These are phyloP conservation scores for Lepidium didymum DNA, from an alignment of 345 rosid genomes.

Conservation along the genomic window DNA sequence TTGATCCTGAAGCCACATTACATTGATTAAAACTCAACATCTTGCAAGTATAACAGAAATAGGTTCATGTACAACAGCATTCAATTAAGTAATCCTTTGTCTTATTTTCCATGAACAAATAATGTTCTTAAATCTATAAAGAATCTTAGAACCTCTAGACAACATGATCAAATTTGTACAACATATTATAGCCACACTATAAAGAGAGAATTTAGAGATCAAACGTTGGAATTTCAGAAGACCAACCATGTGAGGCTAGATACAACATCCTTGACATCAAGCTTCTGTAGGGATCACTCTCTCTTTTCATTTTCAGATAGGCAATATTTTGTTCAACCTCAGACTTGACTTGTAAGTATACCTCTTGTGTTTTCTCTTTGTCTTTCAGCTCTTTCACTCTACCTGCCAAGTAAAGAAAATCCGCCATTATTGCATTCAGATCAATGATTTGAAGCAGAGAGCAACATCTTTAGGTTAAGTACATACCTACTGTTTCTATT, in stretches of 20 bases:
- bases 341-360: slow-evolving; percentile 55
- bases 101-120: not conserved
- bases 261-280: slow-evolving; percentile 41
- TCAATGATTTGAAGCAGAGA: not conserved
- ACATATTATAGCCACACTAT: not conserved
- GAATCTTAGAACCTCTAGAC: not conserved
- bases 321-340: slow-evolving; percentile 53
- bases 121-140: not conserved
- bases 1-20: not conserved
- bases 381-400: slow-evolving; percentile 43
- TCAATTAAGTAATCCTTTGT: not conserved
- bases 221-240: slow-evolving; percentile 57
- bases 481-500: slow-evolving; percentile 61
- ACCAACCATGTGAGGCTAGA: slow-evolving; percentile 40
- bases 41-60: too few species aligned
- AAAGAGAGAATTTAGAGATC: slow-evolving; percentile 31
- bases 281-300: slow-evolving; percentile 59
- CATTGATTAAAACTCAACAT: too few species aligned
- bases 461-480: not conserved
- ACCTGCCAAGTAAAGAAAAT: slow-evolving; percentile 24
- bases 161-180: not conserved
- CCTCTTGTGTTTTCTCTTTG: slow-evolving; percentile 44
- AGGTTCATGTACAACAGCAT: not conserved
- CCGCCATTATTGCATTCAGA: not conserved
- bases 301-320: slow-evolving; percentile 56